Base-by-base conservation (phyloP, 148 eudicot species). In the Cornus florida region DNA sequence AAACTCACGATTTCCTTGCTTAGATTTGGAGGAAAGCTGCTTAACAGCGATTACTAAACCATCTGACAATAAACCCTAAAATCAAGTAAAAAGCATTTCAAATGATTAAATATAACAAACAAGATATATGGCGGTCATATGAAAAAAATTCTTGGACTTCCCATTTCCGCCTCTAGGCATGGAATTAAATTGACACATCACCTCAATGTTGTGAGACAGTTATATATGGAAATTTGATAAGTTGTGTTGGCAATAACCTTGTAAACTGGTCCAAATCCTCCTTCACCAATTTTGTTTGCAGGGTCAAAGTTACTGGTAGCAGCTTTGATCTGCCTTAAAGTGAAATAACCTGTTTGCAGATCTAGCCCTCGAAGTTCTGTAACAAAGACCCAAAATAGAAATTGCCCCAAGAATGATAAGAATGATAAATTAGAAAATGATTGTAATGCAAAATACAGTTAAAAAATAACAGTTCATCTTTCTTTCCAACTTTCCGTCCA, bases 241-340 rank as follows among this genome's bases (percentile, higher is more conserved):
- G 22, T 60, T 19, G 64, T 10, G 69, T 19, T 20, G 23, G 41
- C 32, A n/a, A 53, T 67, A 76, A 93, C 97, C 94, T 92, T 94
- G 77, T 87, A 94, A 32, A 94, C 98, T n/a, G 97, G 97, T 6
- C 98, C 97, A 64, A 94, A 93, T 20, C 98, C 98, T 69, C 98
- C 98, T 90, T 90, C 94, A 0, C 96, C 98, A 67, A 94, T 90
- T 83, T n/a, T n/a, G n/a, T n/a, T n/a, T n/a, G n/a, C n/a, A n/a
- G n/a, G n/a, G n/a, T n/a, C n/a, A n/a, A n/a, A n/a, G n/a, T n/a
- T n/a, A n/a, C n/a, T n/a, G n/a, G n/a, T n/a, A n/a, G n/a, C n/a
- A n/a, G n/a, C n/a, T n/a, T n/a, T n/a, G n/a, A n/a, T n/a, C n/a
- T n/a, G n/a, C n/a, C n/a, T n/a, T n/a, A n/a, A n/a, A n/a, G n/a